Conservation (phyloP, 2,329 filamentous ascomycete genomes). For the Cyanodermella asteris region DNA sequence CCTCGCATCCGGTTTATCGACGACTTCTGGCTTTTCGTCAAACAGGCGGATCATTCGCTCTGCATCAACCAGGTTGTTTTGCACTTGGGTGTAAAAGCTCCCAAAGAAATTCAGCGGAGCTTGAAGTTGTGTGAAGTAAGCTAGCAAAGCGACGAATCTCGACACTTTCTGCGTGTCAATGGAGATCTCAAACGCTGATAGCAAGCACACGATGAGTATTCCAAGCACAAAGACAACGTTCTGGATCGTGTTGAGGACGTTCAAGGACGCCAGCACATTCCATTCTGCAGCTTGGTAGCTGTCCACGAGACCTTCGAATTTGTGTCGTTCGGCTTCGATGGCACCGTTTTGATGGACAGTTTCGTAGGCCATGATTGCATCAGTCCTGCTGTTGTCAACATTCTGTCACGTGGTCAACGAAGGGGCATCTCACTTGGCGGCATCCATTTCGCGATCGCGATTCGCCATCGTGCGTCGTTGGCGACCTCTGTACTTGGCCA, state of each 20-base stretch:
- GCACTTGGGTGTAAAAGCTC: slow-evolving; percentile 32
- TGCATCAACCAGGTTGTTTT: slow-evolving; percentile 34
- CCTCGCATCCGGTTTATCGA: slow-evolving; percentile 28
- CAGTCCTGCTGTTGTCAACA: slow-evolving; percentile 14
- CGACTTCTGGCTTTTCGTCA: slow-evolving; percentile 24
- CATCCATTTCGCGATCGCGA: slow-evolving; percentile 26
- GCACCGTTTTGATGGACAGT: slow-evolving; percentile 46
- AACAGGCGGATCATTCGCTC: slow-evolving; percentile 35
- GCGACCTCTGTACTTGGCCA: slow-evolving; percentile 24
- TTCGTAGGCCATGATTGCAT: slow-evolving; percentile 27
- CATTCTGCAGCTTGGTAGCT: slow-evolving; percentile 37
- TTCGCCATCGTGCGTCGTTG: slow-evolving; percentile 24
- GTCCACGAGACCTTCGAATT: slow-evolving; percentile 33
- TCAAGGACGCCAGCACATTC: slow-evolving; percentile 32
- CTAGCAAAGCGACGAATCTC: slow-evolving; percentile 47
- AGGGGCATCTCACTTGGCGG: slow-evolving; percentile 16
- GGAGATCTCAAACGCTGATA: slow-evolving; percentile 48
- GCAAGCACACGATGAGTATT: slow-evolving; percentile 45
- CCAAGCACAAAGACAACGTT: slow-evolving; percentile 42
- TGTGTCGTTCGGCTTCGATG: slow-evolving; percentile 33
- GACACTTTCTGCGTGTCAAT: slow-evolving; percentile 38
- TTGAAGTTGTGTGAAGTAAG: slow-evolving; percentile 54
- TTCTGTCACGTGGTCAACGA: neutral
- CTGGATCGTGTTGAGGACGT: slow-evolving; percentile 38
- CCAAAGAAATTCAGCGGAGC: slow-evolving; percentile 50